Evolutionary conservation across 495 filamentous ascomycete species (phyloP).

Genomic region (Neurospora pannonica): DNA sequence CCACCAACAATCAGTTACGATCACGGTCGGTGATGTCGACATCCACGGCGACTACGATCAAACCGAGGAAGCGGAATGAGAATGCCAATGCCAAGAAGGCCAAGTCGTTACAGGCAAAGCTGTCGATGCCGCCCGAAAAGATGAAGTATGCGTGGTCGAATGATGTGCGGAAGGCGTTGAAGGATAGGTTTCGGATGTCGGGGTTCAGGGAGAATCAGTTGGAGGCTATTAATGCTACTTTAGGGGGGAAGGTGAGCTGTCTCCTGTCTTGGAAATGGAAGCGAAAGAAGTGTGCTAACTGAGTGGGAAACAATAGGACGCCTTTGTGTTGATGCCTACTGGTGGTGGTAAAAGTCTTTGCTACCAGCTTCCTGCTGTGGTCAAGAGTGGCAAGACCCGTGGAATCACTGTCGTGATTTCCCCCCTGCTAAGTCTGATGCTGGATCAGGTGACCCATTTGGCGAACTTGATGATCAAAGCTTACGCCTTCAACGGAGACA

Average conservation of each 20-base stretch:
- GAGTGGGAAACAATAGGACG: constrained; percentile 36
- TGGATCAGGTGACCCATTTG: constrained; percentile 84
- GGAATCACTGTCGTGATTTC: constrained; percentile 91
- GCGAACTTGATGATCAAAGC: constrained; percentile 66
- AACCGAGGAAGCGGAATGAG: constrained; percentile 10
- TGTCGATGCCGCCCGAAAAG: constrained; percentile 26
- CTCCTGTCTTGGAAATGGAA: no score
- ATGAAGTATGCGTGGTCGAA: constrained; percentile 64
- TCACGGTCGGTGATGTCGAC: constrained; percentile 26
- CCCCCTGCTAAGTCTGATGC: constrained; percentile 92
- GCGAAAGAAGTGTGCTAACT: no score
- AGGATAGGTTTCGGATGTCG: constrained; percentile 69
- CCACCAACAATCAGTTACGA: constrained; percentile 3
- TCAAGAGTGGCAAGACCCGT: constrained; percentile 68
- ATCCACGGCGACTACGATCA: constrained; percentile 24
- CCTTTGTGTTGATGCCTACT: constrained; percentile 94
- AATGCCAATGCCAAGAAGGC: constrained; percentile 14
- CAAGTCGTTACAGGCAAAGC: constrained; percentile 11
- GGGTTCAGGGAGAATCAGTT: constrained; percentile 89
- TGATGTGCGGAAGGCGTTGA: constrained; percentile 70
- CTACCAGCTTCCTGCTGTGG: constrained; percentile 85
- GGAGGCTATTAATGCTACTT: constrained; percentile 88
- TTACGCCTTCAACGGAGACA: constrained; percentile 68
- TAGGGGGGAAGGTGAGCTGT: constrained; percentile 50
- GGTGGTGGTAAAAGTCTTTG: constrained; percentile 95